Evolutionary conservation across 2,329 filamentous ascomycete genomes (phyloP).

Genomic region (Chaetomium sp.): DNA sequence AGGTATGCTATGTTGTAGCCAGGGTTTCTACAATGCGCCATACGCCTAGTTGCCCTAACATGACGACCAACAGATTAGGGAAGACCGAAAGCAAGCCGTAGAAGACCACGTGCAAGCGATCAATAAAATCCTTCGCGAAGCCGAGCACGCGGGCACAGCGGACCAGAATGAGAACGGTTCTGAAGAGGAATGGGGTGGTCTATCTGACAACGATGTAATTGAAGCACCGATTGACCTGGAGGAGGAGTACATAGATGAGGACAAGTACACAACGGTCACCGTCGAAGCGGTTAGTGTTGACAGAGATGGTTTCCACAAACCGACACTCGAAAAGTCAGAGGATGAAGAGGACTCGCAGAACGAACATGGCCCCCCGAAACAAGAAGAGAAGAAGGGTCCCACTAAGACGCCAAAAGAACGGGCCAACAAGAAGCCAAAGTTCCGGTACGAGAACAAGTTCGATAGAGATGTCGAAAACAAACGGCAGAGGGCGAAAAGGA

Average conservation of each 20-base stretch:
- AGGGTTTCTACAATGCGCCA: no score
- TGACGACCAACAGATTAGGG: constrained; percentile 56
- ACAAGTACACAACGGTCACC: constrained; percentile 90
- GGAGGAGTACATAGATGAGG: constrained; percentile 94
- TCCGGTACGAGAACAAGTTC: constrained; percentile 83
- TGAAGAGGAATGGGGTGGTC: constrained; percentile 58
- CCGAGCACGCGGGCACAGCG: constrained; percentile 42
- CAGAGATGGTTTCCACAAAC: constrained; percentile 62
- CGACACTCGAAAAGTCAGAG: constrained; percentile 28
- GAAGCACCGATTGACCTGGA: constrained; percentile 62
- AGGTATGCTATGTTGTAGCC: constrained; percentile 42
- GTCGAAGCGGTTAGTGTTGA: constrained; percentile 82
- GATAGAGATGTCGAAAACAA: constrained; percentile 69
- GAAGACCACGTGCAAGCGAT: constrained; percentile 76
- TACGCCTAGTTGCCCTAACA: no score
- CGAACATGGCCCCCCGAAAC: constrained; percentile 29
- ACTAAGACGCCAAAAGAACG: constrained; percentile 30
- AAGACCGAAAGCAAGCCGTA: constrained; percentile 74
- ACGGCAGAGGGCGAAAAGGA: constrained; percentile 64
- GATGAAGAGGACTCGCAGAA: constrained; percentile 33
- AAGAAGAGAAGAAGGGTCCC: constrained; percentile 24
- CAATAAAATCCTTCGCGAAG: constrained; percentile 60
- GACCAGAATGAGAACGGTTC: constrained; percentile 36
- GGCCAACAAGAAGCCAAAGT: constrained; percentile 71
- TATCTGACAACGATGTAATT: constrained; percentile 44